These are phyloP conservation scores for Chenopodium album DNA, from an alignment of 148 eudicot species.

Conservation along the genomic window DNA sequence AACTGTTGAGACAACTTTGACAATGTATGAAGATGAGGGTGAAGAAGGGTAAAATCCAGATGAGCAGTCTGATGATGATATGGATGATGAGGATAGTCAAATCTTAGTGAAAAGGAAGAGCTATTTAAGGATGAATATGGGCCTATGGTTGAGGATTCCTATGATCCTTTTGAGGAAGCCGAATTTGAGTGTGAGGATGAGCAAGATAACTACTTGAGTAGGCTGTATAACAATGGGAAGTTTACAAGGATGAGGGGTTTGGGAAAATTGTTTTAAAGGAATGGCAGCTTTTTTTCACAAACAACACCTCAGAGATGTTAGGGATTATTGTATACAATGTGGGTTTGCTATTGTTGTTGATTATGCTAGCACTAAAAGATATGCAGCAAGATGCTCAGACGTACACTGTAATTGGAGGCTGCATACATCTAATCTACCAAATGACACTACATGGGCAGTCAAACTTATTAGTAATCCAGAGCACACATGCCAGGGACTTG, in stretches of 20 bases:
- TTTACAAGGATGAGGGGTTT: neutral
- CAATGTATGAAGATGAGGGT: too few relatives aligned
- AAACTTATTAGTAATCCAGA: neutral
- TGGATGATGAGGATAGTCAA: too few relatives aligned
- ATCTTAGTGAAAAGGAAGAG: too few relatives aligned
- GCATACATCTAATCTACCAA: neutral
- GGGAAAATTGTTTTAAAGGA: neutral
- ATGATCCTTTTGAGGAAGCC: too few relatives aligned
- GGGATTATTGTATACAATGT: conserved; percentile 3
- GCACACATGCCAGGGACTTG: neutral
- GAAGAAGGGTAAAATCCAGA: too few relatives aligned
- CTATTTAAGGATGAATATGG: too few relatives aligned
- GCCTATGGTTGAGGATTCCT: too few relatives aligned
- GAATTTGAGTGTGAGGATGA: too few relatives aligned
- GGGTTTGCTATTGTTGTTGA: neutral
- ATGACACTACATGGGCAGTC: neutral
- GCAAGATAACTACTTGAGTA: too few relatives aligned
- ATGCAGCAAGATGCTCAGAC: neutral
- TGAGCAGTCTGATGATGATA: too few relatives aligned
- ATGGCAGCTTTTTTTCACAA: neutral
- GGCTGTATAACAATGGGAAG: too few relatives aligned
- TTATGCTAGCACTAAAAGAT: neutral
- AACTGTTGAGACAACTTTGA: too few relatives aligned
- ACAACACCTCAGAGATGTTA: conserved; percentile 10
- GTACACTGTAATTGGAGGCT: neutral